phyloP scores from a whole-genome alignment of 345 rosid species.

The Reutealis trisperma region DNA sequence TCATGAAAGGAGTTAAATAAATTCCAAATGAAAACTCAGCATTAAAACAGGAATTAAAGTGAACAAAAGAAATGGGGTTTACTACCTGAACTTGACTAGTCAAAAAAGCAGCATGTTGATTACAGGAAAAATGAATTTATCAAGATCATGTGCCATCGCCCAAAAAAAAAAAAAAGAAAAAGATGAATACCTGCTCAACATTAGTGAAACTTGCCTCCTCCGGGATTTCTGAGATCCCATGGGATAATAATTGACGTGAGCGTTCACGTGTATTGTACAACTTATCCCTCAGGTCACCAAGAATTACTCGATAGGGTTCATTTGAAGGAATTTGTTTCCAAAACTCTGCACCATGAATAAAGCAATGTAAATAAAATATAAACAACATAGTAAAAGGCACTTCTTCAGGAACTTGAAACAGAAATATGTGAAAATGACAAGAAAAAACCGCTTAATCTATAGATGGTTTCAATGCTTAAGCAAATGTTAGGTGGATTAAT shows the following conservation, averaged over 20 bases:
- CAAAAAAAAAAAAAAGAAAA: background rate
- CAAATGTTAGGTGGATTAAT: background rate
- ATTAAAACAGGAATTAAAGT: background rate
- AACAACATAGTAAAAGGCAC: too few species aligned
- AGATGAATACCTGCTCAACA: slow-evolving; percentile 61
- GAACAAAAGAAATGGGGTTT: background rate
- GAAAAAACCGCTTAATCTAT: background rate
- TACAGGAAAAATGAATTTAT: background rate
- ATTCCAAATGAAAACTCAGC: background rate
- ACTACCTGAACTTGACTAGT: background rate
- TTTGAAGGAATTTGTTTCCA: slow-evolving; percentile 87
- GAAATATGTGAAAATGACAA: background rate
- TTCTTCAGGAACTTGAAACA: background rate
- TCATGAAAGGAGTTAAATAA: background rate
- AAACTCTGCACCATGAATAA: slow-evolving; percentile 53
- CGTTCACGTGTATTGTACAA: slow-evolving; percentile 90
- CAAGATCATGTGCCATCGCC: background rate
- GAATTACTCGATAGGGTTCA: slow-evolving; percentile 94
- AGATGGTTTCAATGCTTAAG: background rate
- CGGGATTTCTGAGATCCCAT: slow-evolving; percentile 80
- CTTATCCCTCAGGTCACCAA: slow-evolving; percentile 91
- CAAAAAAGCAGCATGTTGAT: background rate
- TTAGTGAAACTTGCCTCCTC: slow-evolving; percentile 74
- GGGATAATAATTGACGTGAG: slow-evolving; percentile 75
- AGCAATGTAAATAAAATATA: background rate